These are phyloP conservation scores for Stachybotrys chartarum DNA, from an alignment of 2,329 filamentous ascomycete genomes.

Conservation along the genomic window DNA sequence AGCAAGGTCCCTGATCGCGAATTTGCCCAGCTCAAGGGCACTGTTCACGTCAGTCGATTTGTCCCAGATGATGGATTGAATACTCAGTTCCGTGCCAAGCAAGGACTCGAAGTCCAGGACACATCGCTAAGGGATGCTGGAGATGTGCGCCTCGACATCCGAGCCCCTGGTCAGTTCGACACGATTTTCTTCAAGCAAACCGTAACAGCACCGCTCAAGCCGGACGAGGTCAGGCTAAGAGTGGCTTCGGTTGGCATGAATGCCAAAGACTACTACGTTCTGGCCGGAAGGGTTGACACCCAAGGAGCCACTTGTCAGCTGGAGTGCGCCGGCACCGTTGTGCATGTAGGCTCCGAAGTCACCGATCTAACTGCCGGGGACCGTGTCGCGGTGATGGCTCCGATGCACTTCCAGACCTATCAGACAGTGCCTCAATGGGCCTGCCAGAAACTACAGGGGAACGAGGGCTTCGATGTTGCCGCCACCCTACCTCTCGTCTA, in stretches of 20 bases:
- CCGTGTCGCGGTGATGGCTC: constrained; percentile 5
- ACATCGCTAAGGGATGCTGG: neutral
- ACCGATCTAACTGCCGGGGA: neutral
- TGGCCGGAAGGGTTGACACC: neutral
- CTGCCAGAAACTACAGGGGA: neutral
- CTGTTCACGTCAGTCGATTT: neutral
- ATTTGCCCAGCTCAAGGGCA: neutral
- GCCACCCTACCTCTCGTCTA: neutral
- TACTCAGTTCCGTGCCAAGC: neutral
- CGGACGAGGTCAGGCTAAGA: neutral
- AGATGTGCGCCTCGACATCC: neutral
- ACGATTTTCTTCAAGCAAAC: neutral
- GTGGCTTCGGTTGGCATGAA: neutral
- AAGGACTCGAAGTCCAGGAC: neutral
- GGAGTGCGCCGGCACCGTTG: neutral
- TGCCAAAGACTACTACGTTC: neutral
- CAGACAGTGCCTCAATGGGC: neutral
- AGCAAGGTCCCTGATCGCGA: neutral
- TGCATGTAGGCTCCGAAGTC: neutral
- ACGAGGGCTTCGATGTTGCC: neutral
- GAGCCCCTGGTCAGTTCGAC: neutral
- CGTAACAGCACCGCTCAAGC: neutral
- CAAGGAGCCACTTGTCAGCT: neutral
- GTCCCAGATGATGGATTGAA: neutral
- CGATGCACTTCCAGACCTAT: neutral